These are phyloP conservation scores for Fusarium floridanum DNA, from an alignment of 2,329 filamentous ascomycete genomes.

Conservation along the genomic window DNA sequence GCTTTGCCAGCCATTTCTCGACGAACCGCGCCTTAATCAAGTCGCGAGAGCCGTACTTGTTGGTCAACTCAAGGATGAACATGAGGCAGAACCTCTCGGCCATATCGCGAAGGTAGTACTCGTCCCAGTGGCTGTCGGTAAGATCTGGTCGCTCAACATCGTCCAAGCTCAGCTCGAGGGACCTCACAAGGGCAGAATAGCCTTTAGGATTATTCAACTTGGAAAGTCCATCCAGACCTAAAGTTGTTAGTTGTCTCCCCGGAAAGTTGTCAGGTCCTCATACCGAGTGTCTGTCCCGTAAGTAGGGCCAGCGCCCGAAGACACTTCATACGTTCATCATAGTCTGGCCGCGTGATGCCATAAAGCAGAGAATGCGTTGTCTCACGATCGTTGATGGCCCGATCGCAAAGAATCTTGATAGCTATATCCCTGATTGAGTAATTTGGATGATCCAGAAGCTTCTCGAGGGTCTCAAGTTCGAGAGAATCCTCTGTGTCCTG, in stretches of 20 bases:
- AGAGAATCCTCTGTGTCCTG: slow-evolving; percentile 82
- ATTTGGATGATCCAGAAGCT: slow-evolving; percentile 77
- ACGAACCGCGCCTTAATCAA: slow-evolving; percentile 75
- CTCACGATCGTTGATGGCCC: slow-evolving; percentile 69
- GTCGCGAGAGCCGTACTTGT: slow-evolving; percentile 67
- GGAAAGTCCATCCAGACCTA: slow-evolving; percentile 55
- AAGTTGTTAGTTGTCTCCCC: slow-evolving; percentile 31
- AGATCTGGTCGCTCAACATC: slow-evolving; percentile 65
- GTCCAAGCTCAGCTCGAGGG: slow-evolving; percentile 67
- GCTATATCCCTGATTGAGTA: slow-evolving; percentile 79
- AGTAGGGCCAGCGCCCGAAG: slow-evolving; percentile 69
- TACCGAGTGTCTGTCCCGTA: slow-evolving; percentile 57
- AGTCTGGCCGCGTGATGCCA: slow-evolving; percentile 70
- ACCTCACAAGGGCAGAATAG: slow-evolving; percentile 70
- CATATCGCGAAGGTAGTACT: slow-evolving; percentile 72
- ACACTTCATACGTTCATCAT: slow-evolving; percentile 69
- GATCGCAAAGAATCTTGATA: slow-evolving; percentile 68
- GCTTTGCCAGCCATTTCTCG: slow-evolving; percentile 79
- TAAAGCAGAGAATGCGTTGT: slow-evolving; percentile 66
- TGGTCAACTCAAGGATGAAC: slow-evolving; percentile 70
- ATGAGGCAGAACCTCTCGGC: slow-evolving; percentile 71
- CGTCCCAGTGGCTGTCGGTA: slow-evolving; percentile 70
- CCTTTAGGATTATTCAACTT: slow-evolving; percentile 64
- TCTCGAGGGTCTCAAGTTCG: slow-evolving; percentile 74
- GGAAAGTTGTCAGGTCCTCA: background rate